A percentile compares a stretch with the other conserved stretches of the same genome.
Conservation (phyloP, 176 grass and related monocot species). For the Oryza rufipogon region DNA sequence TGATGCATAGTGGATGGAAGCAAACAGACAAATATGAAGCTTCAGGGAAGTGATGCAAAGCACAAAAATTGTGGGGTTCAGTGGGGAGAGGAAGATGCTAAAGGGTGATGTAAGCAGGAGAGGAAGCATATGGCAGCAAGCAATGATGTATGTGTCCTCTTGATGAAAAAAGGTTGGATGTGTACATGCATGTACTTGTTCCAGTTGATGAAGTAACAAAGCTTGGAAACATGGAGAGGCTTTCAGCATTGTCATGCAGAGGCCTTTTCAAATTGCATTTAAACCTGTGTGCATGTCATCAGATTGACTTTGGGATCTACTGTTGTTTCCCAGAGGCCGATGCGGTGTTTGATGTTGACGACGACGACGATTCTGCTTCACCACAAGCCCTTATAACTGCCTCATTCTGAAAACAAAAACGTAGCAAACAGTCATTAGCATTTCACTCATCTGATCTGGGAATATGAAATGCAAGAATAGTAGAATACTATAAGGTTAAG, state of each 20-base stretch:
- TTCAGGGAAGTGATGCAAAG: constrained; percentile 29
- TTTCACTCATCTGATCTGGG: not conserved
- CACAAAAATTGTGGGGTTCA: not conserved
- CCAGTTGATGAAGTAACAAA: constrained; percentile 31
- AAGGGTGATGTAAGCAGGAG: constrained; percentile 23
- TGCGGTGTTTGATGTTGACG: constrained; percentile 24
- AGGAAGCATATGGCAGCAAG: constrained; percentile 34
- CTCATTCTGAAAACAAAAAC: constrained; percentile 48
- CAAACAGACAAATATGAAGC: not conserved
- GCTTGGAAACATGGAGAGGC: constrained; percentile 24
- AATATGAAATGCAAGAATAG: not conserved
- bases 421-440: not conserved
- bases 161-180: constrained; percentile 14
- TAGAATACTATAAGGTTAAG: not conserved
- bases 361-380: constrained; percentile 28
- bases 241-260: constrained; percentile 32
- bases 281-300: not conserved
- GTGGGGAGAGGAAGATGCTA: constrained; percentile 24
- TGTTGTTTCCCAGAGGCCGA: constrained; percentile 10
- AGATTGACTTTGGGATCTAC: constrained; percentile 25
- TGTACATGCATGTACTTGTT: constrained; percentile 29
- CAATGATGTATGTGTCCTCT: constrained; percentile 42
- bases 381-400: constrained; percentile 55
- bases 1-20: constrained; percentile 34
- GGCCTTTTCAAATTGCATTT: constrained; percentile 16